These are phyloP conservation scores for Colletotrichum sp. DNA, from an alignment of 2,329 filamentous ascomycete species.

Conservation along the genomic window DNA sequence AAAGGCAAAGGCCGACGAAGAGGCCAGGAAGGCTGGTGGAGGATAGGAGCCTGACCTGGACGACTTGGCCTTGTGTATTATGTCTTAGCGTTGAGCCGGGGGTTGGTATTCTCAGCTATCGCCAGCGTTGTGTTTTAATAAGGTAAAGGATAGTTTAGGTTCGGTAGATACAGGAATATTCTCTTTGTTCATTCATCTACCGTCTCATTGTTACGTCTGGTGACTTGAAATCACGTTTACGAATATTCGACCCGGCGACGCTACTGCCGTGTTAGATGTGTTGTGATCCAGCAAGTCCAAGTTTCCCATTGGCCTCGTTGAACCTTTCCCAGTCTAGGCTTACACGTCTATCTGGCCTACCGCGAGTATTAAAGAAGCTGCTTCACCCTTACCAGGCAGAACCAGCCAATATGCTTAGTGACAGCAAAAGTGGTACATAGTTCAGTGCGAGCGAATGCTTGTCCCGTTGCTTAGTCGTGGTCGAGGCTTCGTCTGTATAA, in stretches of 20 bases:
- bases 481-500: neutral
- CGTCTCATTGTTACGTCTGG: neutral
- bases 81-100: neutral
- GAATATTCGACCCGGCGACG: neutral
- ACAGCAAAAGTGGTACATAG: too few relatives aligned
- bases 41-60: neutral
- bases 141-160: neutral
- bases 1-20: constrained; percentile 6
- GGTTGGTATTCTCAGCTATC: neutral
- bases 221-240: rapidly evolving
- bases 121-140: constrained; percentile 1
- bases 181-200: neutral
- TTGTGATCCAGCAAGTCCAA: neutral
- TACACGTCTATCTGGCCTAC: neutral
- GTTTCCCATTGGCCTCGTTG: too few relatives aligned
- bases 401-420: neutral
- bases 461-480: neutral
- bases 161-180: neutral
- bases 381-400: neutral
- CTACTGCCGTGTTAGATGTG: neutral
- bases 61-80: neutral
- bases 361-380: neutral
- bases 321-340: neutral
- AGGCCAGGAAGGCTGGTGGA: constrained; percentile 9
- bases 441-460: neutral